Conservation (phyloP, 371 early-diverging fungal genomes). For the Choanephora cucurbitarum region DNA sequence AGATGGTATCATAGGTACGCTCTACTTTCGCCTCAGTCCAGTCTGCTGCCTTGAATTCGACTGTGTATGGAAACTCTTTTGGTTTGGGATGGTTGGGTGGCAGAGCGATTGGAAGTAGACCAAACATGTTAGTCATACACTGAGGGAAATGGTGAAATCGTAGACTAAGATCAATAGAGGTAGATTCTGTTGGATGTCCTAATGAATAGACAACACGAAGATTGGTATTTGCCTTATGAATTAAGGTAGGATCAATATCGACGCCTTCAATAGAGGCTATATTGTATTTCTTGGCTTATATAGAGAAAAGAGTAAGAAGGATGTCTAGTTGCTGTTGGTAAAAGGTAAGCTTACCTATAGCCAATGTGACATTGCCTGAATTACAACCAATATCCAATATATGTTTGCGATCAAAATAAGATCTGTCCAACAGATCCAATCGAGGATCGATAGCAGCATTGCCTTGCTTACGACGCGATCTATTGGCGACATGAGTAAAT, state of each 20-base stretch:
- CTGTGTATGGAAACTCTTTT: constrained; percentile 62
- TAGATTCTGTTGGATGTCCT: constrained; percentile 23
- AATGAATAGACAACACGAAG: constrained; percentile 50
- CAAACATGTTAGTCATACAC: constrained; percentile 58
- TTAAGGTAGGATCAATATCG: constrained; percentile 76
- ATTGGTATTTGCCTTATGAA: constrained; percentile 61
- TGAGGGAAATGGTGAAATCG: constrained; percentile 63
- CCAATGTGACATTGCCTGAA: constrained; percentile 68
- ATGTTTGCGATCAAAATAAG: constrained; percentile 56
- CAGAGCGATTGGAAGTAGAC: constrained; percentile 44
- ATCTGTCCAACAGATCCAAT: constrained; percentile 51
- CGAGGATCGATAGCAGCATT: constrained; percentile 57
- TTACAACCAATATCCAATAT: constrained; percentile 91
- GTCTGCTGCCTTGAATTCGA: constrained; percentile 51
- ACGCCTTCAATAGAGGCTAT: constrained; percentile 64
- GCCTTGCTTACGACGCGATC: constrained; percentile 27
- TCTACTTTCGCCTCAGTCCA: constrained; percentile 30
- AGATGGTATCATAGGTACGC: constrained; percentile 49
- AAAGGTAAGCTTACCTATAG: constrained; percentile 59
- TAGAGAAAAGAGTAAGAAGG: too few relatives aligned
- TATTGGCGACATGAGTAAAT: too few relatives aligned
- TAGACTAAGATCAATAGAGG: constrained; percentile 27
- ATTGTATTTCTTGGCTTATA: constrained; percentile 51
- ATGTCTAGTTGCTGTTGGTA: too few relatives aligned
- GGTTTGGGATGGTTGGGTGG: constrained; percentile 21